Percentiles rank a stretch among this genome's conserved stretches.
Conservation (phyloP, 805 yeast species). For the Metschnikowia shivogae region DNA sequence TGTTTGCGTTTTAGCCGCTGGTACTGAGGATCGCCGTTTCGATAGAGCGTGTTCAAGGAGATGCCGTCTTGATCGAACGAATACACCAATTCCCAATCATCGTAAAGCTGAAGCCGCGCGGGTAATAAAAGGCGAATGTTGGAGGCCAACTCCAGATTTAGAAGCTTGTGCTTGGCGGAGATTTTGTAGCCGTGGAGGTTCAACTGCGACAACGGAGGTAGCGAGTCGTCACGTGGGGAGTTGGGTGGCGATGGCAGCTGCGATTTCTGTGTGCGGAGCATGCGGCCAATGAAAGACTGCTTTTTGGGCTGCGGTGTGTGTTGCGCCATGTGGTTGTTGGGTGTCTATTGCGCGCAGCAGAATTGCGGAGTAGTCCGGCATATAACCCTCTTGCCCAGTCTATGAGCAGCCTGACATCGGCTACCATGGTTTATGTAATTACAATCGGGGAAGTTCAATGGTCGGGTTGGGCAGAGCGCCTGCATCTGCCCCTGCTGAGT, state of each 20-base stretch:
- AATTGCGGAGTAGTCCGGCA: conserved; percentile 1
- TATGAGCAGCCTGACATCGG: no score
- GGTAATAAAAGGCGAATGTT: conserved; percentile 74
- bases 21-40: conserved; percentile 44
- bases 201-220: conserved; percentile 54
- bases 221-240: conserved; percentile 5
- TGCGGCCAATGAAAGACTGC: conserved; percentile 9
- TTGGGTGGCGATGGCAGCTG: neutral
- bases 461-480: no score
- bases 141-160: conserved; percentile 63
- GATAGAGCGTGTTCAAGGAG: conserved; percentile 73
- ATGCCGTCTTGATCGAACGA: conserved; percentile 93
- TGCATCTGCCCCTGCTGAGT: no score
- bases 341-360: neutral
- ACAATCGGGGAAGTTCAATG: no score
- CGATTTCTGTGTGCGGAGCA: conserved; percentile 8
- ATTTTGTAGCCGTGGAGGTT: conserved; percentile 56
- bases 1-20: conserved; percentile 22
- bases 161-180: conserved; percentile 53
- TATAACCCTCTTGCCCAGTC: neutral
- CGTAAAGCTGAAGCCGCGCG: conserved; percentile 69
- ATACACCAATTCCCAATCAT: conserved; percentile 73
- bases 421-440: no score
- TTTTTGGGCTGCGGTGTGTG: neutral
- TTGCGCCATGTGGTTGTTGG: neutral